These are phyloP conservation scores for Agaricus blazei DNA, from an alignment of 768 basidiomycete species.

Conservation along the genomic window DNA sequence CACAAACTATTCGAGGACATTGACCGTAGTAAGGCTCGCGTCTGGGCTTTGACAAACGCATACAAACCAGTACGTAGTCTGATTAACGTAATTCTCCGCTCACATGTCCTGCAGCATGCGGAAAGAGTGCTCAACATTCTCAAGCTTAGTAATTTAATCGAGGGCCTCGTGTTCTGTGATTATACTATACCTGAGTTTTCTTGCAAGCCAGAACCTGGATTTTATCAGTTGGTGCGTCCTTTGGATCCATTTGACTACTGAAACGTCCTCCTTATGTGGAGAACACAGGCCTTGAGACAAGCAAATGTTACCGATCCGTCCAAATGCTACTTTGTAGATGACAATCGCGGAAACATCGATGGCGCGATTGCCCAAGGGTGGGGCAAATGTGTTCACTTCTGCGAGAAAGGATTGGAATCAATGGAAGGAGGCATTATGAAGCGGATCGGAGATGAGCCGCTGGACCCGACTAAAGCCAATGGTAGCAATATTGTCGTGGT, in stretches of 20 bases:
- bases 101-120: slow-evolving; percentile 58
- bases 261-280: background rate
- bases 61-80: slow-evolving; percentile 53
- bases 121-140: slow-evolving; percentile 73
- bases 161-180: slow-evolving; percentile 76
- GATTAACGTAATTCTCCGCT: background rate
- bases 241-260: background rate
- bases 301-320: slow-evolving; percentile 59
- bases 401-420: slow-evolving; percentile 58
- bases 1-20: slow-evolving; percentile 74
- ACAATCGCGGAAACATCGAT: slow-evolving; percentile 64
- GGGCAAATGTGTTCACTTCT: slow-evolving; percentile 73
- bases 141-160: slow-evolving; percentile 65
- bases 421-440: slow-evolving; percentile 60
- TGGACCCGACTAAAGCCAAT: slow-evolving; percentile 24
- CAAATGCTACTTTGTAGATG: slow-evolving; percentile 78
- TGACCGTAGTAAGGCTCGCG: slow-evolving; percentile 67
- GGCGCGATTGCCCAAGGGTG: slow-evolving; percentile 64
- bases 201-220: slow-evolving; percentile 79
- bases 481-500: slow-evolving; percentile 49
- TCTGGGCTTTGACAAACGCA: slow-evolving; percentile 87
- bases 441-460: slow-evolving; percentile 35
- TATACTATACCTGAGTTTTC: slow-evolving; percentile 61
- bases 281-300: slow-evolving; percentile 54
- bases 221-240: slow-evolving; percentile 50